Conservation (phyloP, 169 alveolate species). For the Plasmodium vivax region DNA sequence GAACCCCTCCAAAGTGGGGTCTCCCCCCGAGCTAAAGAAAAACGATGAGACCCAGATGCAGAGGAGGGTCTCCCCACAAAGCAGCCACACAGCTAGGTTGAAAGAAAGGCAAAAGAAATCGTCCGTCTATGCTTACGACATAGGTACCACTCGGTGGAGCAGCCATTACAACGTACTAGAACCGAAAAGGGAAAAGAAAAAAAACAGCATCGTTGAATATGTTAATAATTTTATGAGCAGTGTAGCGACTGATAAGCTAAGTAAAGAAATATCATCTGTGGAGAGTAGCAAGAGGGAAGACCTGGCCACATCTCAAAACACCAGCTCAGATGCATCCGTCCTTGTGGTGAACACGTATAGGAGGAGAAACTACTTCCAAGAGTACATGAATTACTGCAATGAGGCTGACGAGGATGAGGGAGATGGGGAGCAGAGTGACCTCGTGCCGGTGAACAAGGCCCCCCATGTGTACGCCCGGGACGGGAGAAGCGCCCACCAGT, state of each 20-base stretch:
- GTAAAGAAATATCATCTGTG: neutral
- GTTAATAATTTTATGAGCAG: neutral
- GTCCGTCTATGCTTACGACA: neutral
- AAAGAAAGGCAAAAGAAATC: neutral
- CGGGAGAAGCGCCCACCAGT: neutral
- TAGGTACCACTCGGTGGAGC: neutral
- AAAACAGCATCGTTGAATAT: neutral
- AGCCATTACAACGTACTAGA: neutral
- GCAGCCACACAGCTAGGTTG: neutral
- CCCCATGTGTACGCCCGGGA: neutral
- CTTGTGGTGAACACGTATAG: neutral
- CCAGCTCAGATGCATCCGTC: neutral
- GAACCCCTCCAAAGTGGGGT: neutral
- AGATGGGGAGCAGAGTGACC: neutral
- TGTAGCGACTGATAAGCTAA: neutral
- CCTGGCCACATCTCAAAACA: neutral
- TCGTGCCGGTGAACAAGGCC: neutral
- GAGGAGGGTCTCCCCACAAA: neutral
- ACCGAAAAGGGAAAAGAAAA: neutral
- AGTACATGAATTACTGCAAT: slow-evolving; percentile 12
- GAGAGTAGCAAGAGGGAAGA: neutral
- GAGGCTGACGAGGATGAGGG: neutral
- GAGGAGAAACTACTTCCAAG: slow-evolving; percentile 36
- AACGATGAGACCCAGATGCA: neutral
- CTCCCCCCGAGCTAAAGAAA: neutral